Evolutionary conservation across 2,329 filamentous ascomycete species (phyloP), one percentile per base, ranked within the genome.

Genomic region (Neoascochyta sp.): DNA sequence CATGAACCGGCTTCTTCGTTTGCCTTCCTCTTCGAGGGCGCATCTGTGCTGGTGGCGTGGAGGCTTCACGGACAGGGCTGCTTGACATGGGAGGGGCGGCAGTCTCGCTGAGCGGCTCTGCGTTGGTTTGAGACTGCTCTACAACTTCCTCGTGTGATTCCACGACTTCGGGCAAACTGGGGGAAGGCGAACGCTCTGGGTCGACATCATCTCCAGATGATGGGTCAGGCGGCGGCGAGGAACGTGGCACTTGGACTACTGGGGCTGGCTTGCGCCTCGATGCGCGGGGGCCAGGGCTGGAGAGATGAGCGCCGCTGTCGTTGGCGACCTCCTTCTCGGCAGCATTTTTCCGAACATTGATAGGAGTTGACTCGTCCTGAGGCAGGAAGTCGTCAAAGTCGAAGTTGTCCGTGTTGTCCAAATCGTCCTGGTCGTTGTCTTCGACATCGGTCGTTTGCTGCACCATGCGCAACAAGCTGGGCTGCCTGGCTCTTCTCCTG

Each of bases 361-460:
- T 50, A 3, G 81, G 81, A 5, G 82, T 86, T 10, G 80, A 81
- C 62, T 83, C 80, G 16, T 78, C 79, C 34, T 84, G 79, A 0
- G 73, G 81, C 29, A 67, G 71, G 50, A 77, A 81, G 44, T 58
- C 53, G 25, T 60, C 54, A 11, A 58, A 48, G 27, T 57, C 54
- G n/a, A 58, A 45, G 13, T 57, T 50, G 25, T 44, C 50, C 10
- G 51, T 49, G 55, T 68, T 27, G 59, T 74, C 47, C 61, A 74
- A 42, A 62, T 70, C 32, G 61, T 62, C 28, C 58, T 66, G 3
- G 58, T 64, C 19, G 11, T 65, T 61, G 17, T 74, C 70, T 13
- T 74, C 66, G 8, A 67, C 61, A 31, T 64, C 57, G 22, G 57
- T 64, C 14, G 51, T 61, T 37, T 68, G 65, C 35, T 67, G 64